Percentiles rank a stretch among this genome's conserved stretches.
Evolutionary conservation across 306 rosid genomes (phyloP).

Genomic region (Cyamopsis tetragonoloba): DNA sequence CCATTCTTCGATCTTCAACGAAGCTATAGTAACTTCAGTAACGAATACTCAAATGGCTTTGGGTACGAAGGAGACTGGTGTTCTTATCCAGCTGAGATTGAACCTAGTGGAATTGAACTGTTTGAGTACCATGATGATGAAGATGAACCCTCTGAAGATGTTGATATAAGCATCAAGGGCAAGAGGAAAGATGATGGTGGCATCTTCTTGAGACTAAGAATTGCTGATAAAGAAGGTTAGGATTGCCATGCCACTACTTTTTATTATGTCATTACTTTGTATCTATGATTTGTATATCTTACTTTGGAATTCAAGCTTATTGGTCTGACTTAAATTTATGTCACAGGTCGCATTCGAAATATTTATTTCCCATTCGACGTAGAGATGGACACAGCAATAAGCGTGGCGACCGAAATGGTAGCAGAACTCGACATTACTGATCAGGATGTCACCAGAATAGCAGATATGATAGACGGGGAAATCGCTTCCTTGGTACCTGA

Average conservation of each 20-base stretch:
- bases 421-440: conserved; percentile 89
- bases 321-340: not conserved
- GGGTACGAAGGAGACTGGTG: conserved; percentile 59
- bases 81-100: conserved; percentile 47
- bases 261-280: not conserved
- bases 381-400: conserved; percentile 80
- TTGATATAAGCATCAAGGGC: conserved; percentile 77
- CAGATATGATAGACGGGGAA: conserved; percentile 94
- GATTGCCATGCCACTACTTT: conserved; percentile 8
- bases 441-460: conserved; percentile 84
- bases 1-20: conserved; percentile 50
- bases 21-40: conserved; percentile 44
- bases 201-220: conserved; percentile 76
- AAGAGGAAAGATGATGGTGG: conserved; percentile 67
- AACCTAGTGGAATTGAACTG: conserved; percentile 70
- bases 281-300: not conserved
- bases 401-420: conserved; percentile 94
- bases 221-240: conserved; percentile 88
- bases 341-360: conserved; percentile 78
- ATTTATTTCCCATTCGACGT: conserved; percentile 85
- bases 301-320: conserved; percentile 3
- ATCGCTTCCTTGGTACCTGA: conserved; percentile 78
- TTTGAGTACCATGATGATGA: conserved; percentile 72
- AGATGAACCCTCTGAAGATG: conserved; percentile 62
- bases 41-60: conserved; percentile 46